Percentiles rank a stretch among this genome's conserved stretches.
These are phyloP conservation scores for Starmera pachycereana DNA, from an alignment of 805 yeast species.

Conservation along the genomic window DNA sequence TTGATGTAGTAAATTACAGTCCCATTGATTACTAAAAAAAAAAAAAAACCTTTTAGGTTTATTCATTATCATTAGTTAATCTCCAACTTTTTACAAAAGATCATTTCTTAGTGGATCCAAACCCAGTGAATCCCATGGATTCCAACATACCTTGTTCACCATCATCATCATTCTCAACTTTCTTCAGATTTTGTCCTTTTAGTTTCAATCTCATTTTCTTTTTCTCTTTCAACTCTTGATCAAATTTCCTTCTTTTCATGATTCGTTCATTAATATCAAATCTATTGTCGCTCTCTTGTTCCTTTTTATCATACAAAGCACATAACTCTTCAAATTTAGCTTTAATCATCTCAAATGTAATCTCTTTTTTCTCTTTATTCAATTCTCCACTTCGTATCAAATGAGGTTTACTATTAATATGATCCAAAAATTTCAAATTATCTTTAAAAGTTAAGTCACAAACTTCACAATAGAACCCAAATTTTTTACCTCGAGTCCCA, in stretches of 20 bases:
- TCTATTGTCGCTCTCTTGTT: conserved; percentile 6
- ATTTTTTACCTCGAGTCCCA: conserved; percentile 42
- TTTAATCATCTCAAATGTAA: conserved; percentile 40
- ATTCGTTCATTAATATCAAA: conserved; percentile 32
- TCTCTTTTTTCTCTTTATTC: conserved; percentile 24
- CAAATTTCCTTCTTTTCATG: conserved; percentile 27
- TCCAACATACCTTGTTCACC: conserved; percentile 19
- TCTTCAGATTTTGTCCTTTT: conserved; percentile 5
- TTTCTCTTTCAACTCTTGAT: conserved; percentile 24
- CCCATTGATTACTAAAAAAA: too few relatives aligned
- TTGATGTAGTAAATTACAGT: conserved; percentile 2
- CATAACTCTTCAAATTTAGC: conserved; percentile 27
- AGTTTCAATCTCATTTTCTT: conserved; percentile 9
- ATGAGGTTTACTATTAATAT: conserved; percentile 70
- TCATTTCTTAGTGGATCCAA: conserved; percentile 37
- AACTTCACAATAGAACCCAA: conserved; percentile 77
- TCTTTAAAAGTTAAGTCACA: conserved; percentile 81
- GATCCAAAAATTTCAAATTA: conserved; percentile 72
- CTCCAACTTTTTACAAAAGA: too few relatives aligned
- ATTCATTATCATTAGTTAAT: too few relatives aligned
- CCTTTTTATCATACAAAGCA: conserved; percentile 16
- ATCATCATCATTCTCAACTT: conserved; percentile 6
- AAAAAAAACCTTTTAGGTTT: too few relatives aligned
- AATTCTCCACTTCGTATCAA: conserved; percentile 30
- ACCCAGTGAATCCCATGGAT: conserved; percentile 53